These are phyloP conservation scores for Rhodofomes roseus DNA, from an alignment of 1,284 basidiomycete species.

Conservation along the genomic window DNA sequence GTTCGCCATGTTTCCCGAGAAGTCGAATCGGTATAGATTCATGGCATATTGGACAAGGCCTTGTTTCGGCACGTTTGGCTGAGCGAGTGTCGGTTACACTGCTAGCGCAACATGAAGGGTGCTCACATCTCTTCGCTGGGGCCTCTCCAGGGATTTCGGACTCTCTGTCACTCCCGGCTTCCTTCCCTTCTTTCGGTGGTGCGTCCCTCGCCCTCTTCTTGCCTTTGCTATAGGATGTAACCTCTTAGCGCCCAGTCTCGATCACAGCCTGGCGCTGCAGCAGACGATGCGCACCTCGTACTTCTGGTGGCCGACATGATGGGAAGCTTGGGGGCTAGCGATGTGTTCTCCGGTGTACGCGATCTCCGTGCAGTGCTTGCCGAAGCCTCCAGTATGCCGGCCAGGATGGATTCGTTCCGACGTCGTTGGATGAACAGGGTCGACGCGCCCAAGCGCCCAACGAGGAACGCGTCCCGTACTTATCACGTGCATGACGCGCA, in stretches of 20 bases:
- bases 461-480: slow-evolving; percentile 8
- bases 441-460: slow-evolving; percentile 1
- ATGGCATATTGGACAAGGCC: slow-evolving; percentile 67
- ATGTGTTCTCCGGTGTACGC: background rate
- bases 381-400: background rate
- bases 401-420: slow-evolving; percentile 9
- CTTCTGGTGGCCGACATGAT: slow-evolving; percentile 20
- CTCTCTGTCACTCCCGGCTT: slow-evolving; percentile 9
- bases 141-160: slow-evolving; percentile 7
- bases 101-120: background rate
- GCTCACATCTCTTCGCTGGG: slow-evolving; percentile 27
- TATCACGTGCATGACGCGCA: slow-evolving; percentile 1
- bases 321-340: background rate
- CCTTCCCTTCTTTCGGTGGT: slow-evolving; percentile 6
- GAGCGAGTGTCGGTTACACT: background rate
- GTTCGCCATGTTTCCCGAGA: slow-evolving; percentile 53
- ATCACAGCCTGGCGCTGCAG: background rate
- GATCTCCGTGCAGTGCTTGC: slow-evolving; percentile 1
- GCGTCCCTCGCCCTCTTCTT: slow-evolving; percentile 19
- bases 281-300: slow-evolving; percentile 22
- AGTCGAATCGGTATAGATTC: slow-evolving; percentile 69
- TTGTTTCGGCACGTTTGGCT: slow-evolving; percentile 72
- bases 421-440: slow-evolving; percentile 19
- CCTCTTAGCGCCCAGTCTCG: background rate
- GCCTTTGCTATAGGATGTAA: slow-evolving; percentile 13